Evolutionary conservation across 2,329 filamentous ascomycete genomes (phyloP).

Genomic region (Emergomyces africanus): DNA sequence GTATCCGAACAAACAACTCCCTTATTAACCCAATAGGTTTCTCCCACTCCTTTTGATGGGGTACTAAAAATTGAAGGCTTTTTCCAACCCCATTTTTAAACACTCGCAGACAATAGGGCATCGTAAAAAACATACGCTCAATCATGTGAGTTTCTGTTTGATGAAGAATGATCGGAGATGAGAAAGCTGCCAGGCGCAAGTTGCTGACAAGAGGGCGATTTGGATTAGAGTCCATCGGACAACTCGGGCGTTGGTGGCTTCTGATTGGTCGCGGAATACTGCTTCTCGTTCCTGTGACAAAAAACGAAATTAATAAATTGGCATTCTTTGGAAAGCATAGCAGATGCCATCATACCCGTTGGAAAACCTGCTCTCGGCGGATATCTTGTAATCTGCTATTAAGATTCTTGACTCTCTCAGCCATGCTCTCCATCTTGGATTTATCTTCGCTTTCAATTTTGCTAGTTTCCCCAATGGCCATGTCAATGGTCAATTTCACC

Average conservation of each 20-base stretch:
- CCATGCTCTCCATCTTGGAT: conserved; percentile 80
- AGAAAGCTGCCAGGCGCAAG: conserved; percentile 94
- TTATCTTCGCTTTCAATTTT: conserved; percentile 91
- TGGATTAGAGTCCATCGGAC: conserved; percentile 92
- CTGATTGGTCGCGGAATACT: conserved; percentile 96
- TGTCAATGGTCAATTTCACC: conserved; percentile 73
- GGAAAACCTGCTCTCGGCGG: conserved; percentile 88
- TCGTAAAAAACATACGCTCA: not conserved
- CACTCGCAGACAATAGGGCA: not conserved
- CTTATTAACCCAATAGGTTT: not conserved
- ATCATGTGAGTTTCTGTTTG: conserved; percentile 93
- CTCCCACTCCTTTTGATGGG: not conserved
- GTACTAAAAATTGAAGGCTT: not conserved
- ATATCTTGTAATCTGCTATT: conserved; percentile 82
- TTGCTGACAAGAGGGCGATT: conserved; percentile 66
- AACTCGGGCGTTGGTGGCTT: conserved; percentile 80
- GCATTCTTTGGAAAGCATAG: conserved; percentile 14
- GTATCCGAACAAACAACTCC: not conserved
- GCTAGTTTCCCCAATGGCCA: conserved; percentile 89
- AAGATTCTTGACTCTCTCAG: conserved; percentile 75
- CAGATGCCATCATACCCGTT: conserved; percentile 49
- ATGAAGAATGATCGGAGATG: conserved; percentile 97
- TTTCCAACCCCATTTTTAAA: not conserved
- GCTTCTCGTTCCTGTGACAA: conserved; percentile 76
- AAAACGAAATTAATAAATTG: not conserved